Evolutionary conservation across 73 alveolate species (phyloP).

Genomic region (Paramecium caudatum): DNA sequence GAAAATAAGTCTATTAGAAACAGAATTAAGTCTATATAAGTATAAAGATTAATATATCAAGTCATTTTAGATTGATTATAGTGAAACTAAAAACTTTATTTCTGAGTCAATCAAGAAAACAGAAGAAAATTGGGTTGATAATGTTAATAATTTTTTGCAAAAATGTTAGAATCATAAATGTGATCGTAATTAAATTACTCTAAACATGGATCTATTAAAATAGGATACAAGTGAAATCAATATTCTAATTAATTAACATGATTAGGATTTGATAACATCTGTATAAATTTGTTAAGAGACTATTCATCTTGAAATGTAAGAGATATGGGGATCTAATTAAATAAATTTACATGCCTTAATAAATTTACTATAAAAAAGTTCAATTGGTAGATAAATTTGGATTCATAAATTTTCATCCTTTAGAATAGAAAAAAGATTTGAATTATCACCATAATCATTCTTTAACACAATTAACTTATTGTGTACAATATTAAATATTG

Average conservation of each 20-base stretch:
- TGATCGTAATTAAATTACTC: not conserved
- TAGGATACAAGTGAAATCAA: not conserved
- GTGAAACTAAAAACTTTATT: not conserved
- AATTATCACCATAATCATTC: not conserved
- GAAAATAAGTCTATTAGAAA: not conserved
- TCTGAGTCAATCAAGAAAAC: not conserved
- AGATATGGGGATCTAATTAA: conserved; percentile 9
- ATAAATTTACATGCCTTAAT: not conserved
- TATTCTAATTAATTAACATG: not conserved
- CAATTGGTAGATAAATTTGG: conserved; percentile 62
- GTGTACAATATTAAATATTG: not conserved
- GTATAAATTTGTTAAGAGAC: not conserved
- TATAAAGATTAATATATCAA: not conserved
- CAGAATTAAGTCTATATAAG: not conserved
- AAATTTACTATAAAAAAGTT: not conserved
- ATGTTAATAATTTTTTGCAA: not conserved
- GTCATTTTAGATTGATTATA: not conserved
- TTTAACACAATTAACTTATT: not conserved
- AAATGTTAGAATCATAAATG: not conserved
- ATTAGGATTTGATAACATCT: not conserved
- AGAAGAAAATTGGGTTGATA: conserved; percentile 35
- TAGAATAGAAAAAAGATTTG: conserved; percentile 17
- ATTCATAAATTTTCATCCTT: not conserved
- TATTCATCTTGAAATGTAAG: conserved; percentile 8
- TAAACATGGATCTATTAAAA: not conserved